phyloP scores from a whole-genome alignment of 108 stramenopile species.

The Pelagomonas calceolata region DNA sequence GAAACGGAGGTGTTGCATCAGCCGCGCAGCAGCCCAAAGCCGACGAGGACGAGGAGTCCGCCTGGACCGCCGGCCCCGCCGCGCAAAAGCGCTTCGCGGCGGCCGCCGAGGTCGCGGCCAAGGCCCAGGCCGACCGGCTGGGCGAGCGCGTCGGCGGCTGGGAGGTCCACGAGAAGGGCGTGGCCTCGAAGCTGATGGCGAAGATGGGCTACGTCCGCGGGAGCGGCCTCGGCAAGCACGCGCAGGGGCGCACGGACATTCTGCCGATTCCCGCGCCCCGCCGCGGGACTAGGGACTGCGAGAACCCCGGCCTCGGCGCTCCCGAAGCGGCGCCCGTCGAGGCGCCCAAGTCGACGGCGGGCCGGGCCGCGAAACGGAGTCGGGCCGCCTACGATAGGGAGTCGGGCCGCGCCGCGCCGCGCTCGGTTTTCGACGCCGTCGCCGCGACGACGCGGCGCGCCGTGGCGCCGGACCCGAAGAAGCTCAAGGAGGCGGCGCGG shows the following conservation, averaged over 20 bases:
- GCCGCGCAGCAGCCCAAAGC: too few relatives aligned
- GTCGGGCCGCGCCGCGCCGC: background rate
- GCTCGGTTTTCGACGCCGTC: background rate
- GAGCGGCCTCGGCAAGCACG: background rate
- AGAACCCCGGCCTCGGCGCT: background rate
- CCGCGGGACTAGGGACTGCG: too few relatives aligned
- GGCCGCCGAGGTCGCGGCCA: background rate
- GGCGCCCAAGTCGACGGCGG: background rate
- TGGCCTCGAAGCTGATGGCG: background rate
- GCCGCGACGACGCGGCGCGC: too few relatives aligned
- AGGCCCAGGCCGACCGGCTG: background rate
- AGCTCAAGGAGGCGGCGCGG: too few relatives aligned
- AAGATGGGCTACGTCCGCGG: background rate
- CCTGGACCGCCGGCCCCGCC: too few relatives aligned
- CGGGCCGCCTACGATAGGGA: background rate
- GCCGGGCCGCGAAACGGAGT: background rate
- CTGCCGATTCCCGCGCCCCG: too few relatives aligned
- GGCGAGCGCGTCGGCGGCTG: background rate
- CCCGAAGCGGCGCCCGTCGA: background rate
- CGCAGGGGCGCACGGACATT: background rate
- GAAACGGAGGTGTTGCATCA: too few relatives aligned
- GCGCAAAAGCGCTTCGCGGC: too few relatives aligned
- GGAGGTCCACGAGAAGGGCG: background rate
- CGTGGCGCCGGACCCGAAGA: too few relatives aligned
- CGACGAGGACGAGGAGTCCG: too few relatives aligned